Conservation (phyloP, 2,329 filamentous ascomycete species). For the Biscogniauxia marginata region DNA sequence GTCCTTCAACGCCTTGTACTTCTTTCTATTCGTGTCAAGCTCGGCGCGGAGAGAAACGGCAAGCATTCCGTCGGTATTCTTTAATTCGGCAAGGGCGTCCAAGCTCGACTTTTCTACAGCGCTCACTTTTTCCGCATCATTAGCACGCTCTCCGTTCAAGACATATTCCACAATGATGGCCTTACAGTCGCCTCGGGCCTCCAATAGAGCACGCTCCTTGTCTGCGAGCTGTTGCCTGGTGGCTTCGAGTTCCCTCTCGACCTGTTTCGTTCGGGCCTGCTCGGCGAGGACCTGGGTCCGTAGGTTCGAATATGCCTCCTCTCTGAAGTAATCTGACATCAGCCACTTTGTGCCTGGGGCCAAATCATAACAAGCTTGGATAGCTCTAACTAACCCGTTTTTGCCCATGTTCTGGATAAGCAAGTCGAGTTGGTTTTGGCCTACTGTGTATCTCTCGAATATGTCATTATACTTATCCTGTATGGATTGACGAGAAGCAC, state of each 20-base stretch:
- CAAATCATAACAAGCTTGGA: conserved; percentile 35
- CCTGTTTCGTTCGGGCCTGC: conserved; percentile 45
- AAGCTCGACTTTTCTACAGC: conserved; percentile 54
- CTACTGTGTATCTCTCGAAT: conserved; percentile 57
- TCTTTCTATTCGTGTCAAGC: conserved; percentile 53
- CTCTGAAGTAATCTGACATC: conserved; percentile 48
- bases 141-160: conserved; percentile 20
- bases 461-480: conserved; percentile 55
- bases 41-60: conserved; percentile 58
- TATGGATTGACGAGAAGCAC: conserved; percentile 48
- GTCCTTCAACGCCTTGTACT: conserved; percentile 46
- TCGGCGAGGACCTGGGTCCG: conserved; percentile 50
- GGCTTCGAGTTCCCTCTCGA: conserved; percentile 45
- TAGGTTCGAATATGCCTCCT: conserved; percentile 52
- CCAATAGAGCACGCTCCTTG: conserved; percentile 54
- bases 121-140: conserved; percentile 41
- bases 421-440: conserved; percentile 57
- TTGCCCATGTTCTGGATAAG: conserved; percentile 50
- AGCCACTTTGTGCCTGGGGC: conserved; percentile 39
- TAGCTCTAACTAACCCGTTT: conserved; percentile 53
- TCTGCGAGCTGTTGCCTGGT: conserved; percentile 46
- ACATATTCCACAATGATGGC: conserved; percentile 27
- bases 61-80: conserved; percentile 58
- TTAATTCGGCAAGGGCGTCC: conserved; percentile 56
- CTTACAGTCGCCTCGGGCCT: conserved; percentile 52